These are phyloP conservation scores for Caryopteris hybrid DNA, from an alignment of 305 asterid genomes.

Conservation along the genomic window DNA sequence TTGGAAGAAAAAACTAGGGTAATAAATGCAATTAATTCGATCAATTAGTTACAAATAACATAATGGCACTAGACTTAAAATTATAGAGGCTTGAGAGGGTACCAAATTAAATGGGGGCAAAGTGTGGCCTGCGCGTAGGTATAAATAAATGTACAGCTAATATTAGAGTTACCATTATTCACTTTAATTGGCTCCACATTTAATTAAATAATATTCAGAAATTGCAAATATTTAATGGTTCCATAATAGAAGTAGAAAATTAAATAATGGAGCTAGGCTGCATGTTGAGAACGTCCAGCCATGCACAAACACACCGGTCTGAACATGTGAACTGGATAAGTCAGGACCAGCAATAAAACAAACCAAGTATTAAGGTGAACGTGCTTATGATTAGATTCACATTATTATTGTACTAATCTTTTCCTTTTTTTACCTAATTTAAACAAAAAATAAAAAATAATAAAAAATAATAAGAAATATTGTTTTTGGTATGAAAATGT, in stretches of 20 bases:
- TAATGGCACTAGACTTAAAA: background rate
- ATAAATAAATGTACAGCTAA: slow-evolving; percentile 4
- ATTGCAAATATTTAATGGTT: background rate
- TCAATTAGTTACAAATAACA: no score
- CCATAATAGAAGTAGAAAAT: slow-evolving; percentile 14
- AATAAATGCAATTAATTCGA: no score
- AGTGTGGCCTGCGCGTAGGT: background rate
- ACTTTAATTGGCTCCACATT: background rate
- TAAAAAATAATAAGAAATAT: background rate
- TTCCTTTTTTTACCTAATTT: no score
- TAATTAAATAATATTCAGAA: background rate
- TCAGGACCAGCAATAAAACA: slow-evolving; percentile 12
- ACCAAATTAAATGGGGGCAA: slow-evolving; percentile 1
- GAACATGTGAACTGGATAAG: slow-evolving; percentile 28
- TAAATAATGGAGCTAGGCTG: no score
- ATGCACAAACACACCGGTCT: slow-evolving; percentile 22
- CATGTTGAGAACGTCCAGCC: slow-evolving; percentile 14
- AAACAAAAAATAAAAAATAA: no score
- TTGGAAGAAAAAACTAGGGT: no score
- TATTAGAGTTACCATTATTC: background rate
- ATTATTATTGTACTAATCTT: slow-evolving; percentile 17
- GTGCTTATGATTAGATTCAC: slow-evolving; percentile 20
- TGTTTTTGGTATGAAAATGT: slow-evolving; percentile 6
- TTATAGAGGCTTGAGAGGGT: background rate
- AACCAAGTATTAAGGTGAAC: slow-evolving; percentile 10